A percentile compares a stretch with the other conserved stretches of the same genome.
These are phyloP conservation scores for Diplocarpon mali DNA, from an alignment of 2,329 filamentous ascomycete genomes.

Conservation along the genomic window DNA sequence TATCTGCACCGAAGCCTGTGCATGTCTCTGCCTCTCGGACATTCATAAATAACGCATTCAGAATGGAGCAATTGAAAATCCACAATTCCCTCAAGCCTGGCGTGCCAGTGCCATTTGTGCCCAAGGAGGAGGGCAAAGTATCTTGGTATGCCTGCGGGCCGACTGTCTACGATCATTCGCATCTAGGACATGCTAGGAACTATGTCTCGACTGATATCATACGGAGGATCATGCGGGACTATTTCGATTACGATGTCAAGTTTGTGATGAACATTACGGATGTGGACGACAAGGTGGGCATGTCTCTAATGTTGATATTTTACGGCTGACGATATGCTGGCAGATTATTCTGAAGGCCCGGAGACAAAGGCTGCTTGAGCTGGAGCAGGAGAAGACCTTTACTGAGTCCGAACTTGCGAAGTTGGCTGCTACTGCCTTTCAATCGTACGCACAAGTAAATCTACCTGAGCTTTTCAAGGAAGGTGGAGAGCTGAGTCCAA, in stretches of 20 bases:
- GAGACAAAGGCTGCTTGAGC: constrained; percentile 70
- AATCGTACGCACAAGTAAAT: constrained; percentile 43
- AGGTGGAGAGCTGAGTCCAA: constrained; percentile 34
- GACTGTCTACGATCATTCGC: constrained; percentile 58
- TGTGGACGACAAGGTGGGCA: constrained; percentile 45
- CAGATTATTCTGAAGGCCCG: constrained; percentile 62
- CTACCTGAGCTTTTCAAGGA: constrained; percentile 39
- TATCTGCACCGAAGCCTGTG: constrained; percentile 5
- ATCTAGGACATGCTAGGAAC: constrained; percentile 58
- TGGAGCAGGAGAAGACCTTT: constrained; percentile 60
- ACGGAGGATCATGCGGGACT: constrained; percentile 53
- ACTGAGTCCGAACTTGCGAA: constrained; percentile 35
- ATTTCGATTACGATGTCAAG: constrained; percentile 55
- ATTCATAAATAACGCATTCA: constrained; percentile 4
- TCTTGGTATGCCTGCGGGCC: constrained; percentile 66
- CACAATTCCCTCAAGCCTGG: constrained; percentile 26
- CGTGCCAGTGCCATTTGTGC: constrained; percentile 22
- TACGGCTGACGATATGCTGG: neutral
- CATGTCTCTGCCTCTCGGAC: constrained; percentile 10
- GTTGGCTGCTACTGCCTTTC: constrained; percentile 42
- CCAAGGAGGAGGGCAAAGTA: constrained; percentile 23
- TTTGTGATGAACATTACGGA: constrained; percentile 70
- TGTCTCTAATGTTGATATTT: neutral
- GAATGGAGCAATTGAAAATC: constrained; percentile 24
- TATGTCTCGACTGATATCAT: constrained; percentile 66